phyloP scores from a whole-genome alignment of 257 asterid genomes.

The Ballota nigra region DNA sequence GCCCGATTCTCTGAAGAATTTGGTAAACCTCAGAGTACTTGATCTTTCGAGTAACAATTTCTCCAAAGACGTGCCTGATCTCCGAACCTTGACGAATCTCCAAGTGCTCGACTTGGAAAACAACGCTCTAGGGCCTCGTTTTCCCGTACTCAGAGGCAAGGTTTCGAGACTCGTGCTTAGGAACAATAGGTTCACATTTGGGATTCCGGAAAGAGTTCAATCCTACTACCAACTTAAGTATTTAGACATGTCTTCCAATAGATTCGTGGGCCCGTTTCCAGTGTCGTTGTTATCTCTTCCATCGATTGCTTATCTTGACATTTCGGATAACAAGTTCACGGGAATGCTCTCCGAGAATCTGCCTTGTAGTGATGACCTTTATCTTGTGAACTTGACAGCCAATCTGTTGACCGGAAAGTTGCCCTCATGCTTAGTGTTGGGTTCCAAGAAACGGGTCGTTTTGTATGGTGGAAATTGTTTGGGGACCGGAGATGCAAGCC shows the following conservation, averaged over 20 bases:
- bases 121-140: slow-evolving; percentile 64
- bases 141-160: slow-evolving; percentile 54
- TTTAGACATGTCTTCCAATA: slow-evolving; percentile 68
- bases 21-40: slow-evolving; percentile 63
- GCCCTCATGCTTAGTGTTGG: slow-evolving; percentile 57
- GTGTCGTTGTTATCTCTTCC: slow-evolving; percentile 66
- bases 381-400: slow-evolving; percentile 61
- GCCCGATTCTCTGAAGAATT: slow-evolving; percentile 50
- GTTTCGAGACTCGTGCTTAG: slow-evolving; percentile 49
- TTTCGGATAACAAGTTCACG: slow-evolving; percentile 65
- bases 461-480: slow-evolving; percentile 61
- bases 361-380: slow-evolving; percentile 49
- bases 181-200: slow-evolving; percentile 58
- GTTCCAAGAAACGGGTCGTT: slow-evolving; percentile 33
- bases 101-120: slow-evolving; percentile 66
- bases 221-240: slow-evolving; percentile 57
- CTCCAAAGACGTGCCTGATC: slow-evolving; percentile 76
- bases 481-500: slow-evolving; percentile 41
- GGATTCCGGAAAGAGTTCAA: slow-evolving; percentile 57
- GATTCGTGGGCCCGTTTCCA: slow-evolving; percentile 79
- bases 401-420: slow-evolving; percentile 75
- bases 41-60: slow-evolving; percentile 63
- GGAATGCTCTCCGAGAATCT: slow-evolving; percentile 66
- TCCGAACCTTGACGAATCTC: slow-evolving; percentile 57
- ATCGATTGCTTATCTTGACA: slow-evolving; percentile 48